Percentiles rank a stretch among this genome's conserved stretches.
These are phyloP conservation scores for Thielaviopsis punctulata DNA, from an alignment of 2,329 filamentous ascomycete genomes.

Conservation along the genomic window DNA sequence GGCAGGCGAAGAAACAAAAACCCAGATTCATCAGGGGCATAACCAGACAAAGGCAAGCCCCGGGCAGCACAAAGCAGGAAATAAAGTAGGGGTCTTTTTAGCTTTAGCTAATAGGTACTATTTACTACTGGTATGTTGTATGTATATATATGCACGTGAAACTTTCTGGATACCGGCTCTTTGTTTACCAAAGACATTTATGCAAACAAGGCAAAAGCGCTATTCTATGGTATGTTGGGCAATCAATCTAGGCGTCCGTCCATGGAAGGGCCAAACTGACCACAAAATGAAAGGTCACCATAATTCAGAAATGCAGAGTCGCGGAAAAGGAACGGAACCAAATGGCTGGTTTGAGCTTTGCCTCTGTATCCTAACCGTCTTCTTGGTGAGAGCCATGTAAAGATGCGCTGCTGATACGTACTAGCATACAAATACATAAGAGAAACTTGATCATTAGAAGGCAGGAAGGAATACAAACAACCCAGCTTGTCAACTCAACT, in stretches of 20 bases:
- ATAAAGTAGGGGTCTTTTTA: neutral
- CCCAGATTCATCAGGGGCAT: conserved; percentile 1
- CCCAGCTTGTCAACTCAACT: too few relatives aligned
- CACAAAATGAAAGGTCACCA: neutral
- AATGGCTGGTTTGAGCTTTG: neutral
- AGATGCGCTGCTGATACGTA: too few relatives aligned
- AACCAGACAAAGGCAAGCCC: neutral
- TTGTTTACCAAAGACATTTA: neutral
- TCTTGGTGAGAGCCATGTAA: too few relatives aligned
- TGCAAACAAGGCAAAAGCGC: neutral
- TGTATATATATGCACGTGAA: too few relatives aligned
- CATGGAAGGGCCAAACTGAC: neutral
- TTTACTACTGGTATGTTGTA: neutral
- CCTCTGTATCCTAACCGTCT: too few relatives aligned
- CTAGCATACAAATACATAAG: too few relatives aligned
- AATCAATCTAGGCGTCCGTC: neutral
- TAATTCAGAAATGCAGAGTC: neutral
- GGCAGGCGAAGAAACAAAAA: neutral
- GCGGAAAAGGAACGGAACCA: neutral
- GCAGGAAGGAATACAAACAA: too few relatives aligned
- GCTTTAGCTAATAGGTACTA: neutral
- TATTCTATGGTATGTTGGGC: neutral
- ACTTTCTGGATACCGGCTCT: too few relatives aligned
- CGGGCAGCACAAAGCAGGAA: neutral
- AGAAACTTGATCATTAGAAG: too few relatives aligned